Evolutionary conservation across 495 filamentous ascomycete genomes (phyloP).

Genomic region (Neurospora tetraspora): DNA sequence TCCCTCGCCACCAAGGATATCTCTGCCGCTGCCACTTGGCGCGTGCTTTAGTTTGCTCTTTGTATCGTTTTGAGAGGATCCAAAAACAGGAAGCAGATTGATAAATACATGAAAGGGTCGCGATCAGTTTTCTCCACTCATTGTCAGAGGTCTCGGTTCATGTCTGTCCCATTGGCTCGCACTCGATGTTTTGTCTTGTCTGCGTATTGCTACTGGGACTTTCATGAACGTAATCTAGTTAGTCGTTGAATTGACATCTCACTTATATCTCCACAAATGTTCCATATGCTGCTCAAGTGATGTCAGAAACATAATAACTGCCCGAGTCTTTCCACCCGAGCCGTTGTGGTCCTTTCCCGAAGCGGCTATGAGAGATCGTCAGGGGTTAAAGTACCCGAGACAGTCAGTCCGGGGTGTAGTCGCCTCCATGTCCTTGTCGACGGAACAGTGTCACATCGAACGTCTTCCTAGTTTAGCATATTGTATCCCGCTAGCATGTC

Average conservation of each 20-base stretch:
- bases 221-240: neutral
- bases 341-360: neutral
- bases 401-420: neutral
- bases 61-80: neutral
- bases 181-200: neutral
- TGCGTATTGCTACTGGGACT: neutral
- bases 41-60: neutral
- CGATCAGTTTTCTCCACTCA: neutral
- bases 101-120: neutral
- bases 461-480: neutral
- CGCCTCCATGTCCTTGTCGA: neutral
- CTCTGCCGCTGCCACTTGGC: neutral
- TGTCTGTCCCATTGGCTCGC: neutral
- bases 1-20: neutral
- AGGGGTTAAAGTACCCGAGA: neutral
- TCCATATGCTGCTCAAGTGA: neutral
- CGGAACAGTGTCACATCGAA: neutral
- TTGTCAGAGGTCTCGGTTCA: neutral
- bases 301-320: neutral
- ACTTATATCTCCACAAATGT: neutral
- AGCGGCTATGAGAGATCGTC: neutral
- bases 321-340: neutral
- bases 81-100: neutral
- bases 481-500: neutral
- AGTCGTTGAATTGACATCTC: neutral